Evolutionary conservation across 495 filamentous ascomycete genomes (phyloP), one percentile per base, ranked within the genome.

Genomic region (Tuber magnatum): DNA sequence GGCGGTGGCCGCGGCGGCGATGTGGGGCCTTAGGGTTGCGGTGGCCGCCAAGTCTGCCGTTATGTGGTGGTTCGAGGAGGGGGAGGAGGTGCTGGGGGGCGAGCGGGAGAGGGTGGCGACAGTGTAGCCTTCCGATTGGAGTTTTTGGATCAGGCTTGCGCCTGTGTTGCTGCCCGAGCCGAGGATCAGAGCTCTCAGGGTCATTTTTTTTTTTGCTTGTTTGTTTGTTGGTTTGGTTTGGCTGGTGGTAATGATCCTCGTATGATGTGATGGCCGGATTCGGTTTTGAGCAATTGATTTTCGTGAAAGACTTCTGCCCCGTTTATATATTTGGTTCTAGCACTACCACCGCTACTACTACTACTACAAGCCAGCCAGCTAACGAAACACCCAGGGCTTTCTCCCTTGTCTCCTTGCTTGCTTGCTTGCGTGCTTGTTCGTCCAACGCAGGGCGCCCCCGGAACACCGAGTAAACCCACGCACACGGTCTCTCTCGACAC

Each of bases 181-280:
- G 40, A 75, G 76, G 68, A 77, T 76, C 28, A 77, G 41, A 2
- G 73, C 76, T 18, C 71, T 41, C 24, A 68, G 76, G 51, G 35
- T 75, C 76, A 75, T 76, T 74, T 46, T 46, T 32, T 16, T 32
- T 46, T 61, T 16, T n/a, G n/a, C 16, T 65, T 32, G 12, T 12
- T 18, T 35, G 28, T 24, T 2, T 56, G 7, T 28, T 1, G 1
- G 44, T 43, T 9, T 14, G 5, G 51, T 8, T 32, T 28, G 51
- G 51, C 9, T 14, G 9, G 9, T 65, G 28, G 56, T 32, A 35
- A 35, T 35, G 56, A 35, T 35, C 16, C 35, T 65, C 56, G 56
- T 20, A 32, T 44, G 42, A 16, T 44, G 3, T 16, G 42, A 44
- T 44, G 20, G 18, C 2, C 10, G 46, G 22, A 51, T 14, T 5